Percentiles rank a stretch among this genome's conserved stretches.
Conservation (phyloP, 192 early-diverging fungal species). For the Ramicandelaber brevisporus region DNA sequence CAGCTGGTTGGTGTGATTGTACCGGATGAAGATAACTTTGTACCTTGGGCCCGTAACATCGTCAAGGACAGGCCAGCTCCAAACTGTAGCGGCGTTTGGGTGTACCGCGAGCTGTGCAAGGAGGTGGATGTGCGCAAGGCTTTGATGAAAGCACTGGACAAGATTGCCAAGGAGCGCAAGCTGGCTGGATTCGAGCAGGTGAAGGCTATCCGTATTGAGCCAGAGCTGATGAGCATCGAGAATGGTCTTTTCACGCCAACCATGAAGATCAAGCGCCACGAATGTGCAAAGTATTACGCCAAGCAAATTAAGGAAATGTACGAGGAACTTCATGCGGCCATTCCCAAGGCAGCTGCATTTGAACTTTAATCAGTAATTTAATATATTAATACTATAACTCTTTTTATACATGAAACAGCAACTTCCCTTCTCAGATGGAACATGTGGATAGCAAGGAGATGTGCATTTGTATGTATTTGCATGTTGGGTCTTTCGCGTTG, state of each 20-base stretch:
- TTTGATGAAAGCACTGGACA: slow-evolving; percentile 25
- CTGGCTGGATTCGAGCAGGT: slow-evolving; percentile 80
- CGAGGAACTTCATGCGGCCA: too few species aligned
- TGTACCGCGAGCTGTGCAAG: slow-evolving; percentile 19
- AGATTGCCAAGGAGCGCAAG: slow-evolving; percentile 30
- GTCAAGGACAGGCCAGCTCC: slow-evolving; percentile 9
- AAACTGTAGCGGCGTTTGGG: too few species aligned
- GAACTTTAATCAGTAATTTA: too few species aligned
- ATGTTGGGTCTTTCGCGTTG: too few species aligned
- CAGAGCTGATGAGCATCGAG: slow-evolving; percentile 51
- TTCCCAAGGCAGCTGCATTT: too few species aligned
- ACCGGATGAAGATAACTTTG: slow-evolving; percentile 43
- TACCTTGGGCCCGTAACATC: slow-evolving; percentile 31
- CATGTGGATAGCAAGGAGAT: too few species aligned
- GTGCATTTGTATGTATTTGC: too few species aligned
- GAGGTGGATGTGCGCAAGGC: slow-evolving; percentile 20
- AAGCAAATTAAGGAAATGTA: slow-evolving; percentile 50
- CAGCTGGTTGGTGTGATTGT: slow-evolving; percentile 69
- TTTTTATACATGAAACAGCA: too few species aligned
- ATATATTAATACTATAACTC: too few species aligned
- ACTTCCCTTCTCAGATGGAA: too few species aligned
- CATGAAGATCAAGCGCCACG: slow-evolving; percentile 73
- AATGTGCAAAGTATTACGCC: slow-evolving; percentile 39
- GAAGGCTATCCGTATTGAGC: slow-evolving; percentile 41
- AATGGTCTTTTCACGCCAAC: slow-evolving; percentile 75